phyloP scores from a whole-genome alignment of 208 protist genomes.

The Acanthamoeba rhysodes region DNA sequence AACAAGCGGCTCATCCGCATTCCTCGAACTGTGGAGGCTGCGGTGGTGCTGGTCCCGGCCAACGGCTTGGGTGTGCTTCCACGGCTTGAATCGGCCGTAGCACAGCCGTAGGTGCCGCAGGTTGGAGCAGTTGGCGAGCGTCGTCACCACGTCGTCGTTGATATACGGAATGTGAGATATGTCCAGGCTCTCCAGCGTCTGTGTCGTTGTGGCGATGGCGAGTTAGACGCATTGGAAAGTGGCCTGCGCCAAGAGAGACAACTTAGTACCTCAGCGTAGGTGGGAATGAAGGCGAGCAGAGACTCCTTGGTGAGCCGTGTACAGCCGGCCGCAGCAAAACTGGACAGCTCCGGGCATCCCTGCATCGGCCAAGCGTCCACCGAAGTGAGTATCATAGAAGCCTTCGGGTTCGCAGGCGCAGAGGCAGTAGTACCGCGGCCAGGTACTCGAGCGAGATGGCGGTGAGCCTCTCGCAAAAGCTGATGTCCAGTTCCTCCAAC shows the following conservation, averaged over 20 bases:
- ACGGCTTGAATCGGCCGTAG: conserved; percentile 12
- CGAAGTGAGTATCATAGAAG: not conserved
- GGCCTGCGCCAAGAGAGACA: too few species aligned
- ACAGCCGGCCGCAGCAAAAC: not conserved
- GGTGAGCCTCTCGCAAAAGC: not conserved
- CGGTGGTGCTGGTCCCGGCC: not conserved
- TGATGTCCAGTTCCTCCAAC: not conserved
- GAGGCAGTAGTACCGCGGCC: not conserved
- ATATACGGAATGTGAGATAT: not conserved
- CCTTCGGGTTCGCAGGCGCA: not conserved
- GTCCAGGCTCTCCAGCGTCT: conserved; percentile 20
- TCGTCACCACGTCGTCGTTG: not conserved
- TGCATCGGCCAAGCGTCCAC: not conserved
- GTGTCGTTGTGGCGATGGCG: too few species aligned
- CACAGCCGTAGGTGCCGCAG: not conserved
- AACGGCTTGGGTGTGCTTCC: not conserved
- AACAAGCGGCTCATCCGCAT: too few species aligned
- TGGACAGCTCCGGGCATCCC: not conserved
- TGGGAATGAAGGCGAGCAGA: not conserved
- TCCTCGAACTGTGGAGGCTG: not conserved
- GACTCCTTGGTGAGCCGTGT: not conserved
- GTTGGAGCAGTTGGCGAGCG: not conserved
- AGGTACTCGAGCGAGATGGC: not conserved
- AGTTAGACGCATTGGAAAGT: too few species aligned
- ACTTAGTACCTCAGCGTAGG: not conserved